A percentile compares a stretch with the other conserved stretches of the same genome.
phyloP scores from a whole-genome alignment of 306 rosid genomes.

The Vigna reflexopilosa region DNA sequence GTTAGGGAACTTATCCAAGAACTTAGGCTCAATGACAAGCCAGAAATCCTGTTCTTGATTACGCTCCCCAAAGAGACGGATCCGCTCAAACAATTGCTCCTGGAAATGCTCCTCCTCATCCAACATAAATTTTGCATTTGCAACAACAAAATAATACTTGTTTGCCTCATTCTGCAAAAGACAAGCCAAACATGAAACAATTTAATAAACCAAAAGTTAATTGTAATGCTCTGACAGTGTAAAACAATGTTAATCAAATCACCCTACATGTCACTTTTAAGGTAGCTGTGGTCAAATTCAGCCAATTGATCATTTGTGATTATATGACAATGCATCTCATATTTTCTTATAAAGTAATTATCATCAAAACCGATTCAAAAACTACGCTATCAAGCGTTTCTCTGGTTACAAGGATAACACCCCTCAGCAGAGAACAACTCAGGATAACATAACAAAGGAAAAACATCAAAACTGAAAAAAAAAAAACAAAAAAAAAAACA shows the following conservation, averaged over 20 bases:
- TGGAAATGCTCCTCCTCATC: conserved; percentile 99
- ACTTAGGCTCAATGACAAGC: conserved; percentile 96
- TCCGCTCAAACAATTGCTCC: conserved; percentile 81
- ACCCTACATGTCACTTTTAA: neutral
- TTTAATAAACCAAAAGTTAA: too few species aligned
- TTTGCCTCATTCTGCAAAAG: conserved; percentile 55
- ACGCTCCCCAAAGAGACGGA: conserved; percentile 67
- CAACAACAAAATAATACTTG: conserved; percentile 81
- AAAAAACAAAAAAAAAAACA: neutral
- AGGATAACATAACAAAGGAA: neutral
- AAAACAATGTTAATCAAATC: too few species aligned
- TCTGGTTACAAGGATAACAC: conserved; percentile 23
- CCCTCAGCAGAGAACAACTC: neutral
- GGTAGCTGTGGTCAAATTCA: too few species aligned
- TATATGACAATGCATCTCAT: too few species aligned
- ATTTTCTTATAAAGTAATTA: neutral
- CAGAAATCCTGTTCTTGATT: conserved; percentile 86
- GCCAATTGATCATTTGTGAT: neutral
- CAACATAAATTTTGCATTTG: conserved; percentile 96
- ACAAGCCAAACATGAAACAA: neutral
- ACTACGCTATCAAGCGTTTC: conserved; percentile 7
- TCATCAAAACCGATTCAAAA: conserved; percentile 31
- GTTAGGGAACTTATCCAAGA: conserved; percentile 88
- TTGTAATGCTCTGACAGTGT: too few species aligned
- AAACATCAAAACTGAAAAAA: neutral